phyloP scores from a whole-genome alignment of 805 yeast genomes.

The Kurtzmaniella fragi region DNA sequence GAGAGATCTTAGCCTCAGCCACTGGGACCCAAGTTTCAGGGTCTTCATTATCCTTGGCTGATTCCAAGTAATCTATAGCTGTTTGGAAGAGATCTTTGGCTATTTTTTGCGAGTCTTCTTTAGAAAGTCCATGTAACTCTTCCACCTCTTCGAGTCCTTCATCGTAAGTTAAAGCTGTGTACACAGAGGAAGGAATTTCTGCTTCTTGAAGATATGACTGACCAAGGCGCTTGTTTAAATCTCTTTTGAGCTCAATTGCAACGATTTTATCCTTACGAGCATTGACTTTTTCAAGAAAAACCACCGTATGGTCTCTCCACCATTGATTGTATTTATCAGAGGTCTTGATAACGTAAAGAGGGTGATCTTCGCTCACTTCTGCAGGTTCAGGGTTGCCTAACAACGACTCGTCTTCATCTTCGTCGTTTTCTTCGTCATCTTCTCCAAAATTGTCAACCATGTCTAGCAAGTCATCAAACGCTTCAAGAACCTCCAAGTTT shows the following conservation, averaged over 20 bases:
- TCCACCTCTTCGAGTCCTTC: conserved; percentile 30
- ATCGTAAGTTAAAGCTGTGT: conserved; percentile 54
- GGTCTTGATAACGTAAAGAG: conserved; percentile 41
- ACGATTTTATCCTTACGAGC: conserved; percentile 10
- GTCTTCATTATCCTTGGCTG: conserved; percentile 64
- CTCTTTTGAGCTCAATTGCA: conserved; percentile 23
- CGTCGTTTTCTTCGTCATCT: conserved; percentile 50
- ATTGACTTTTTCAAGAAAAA: conserved; percentile 21
- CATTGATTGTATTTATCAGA: conserved; percentile 46
- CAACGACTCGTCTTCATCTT: conserved; percentile 33
- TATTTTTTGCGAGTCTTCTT: conserved; percentile 41
- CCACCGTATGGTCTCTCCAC: conserved; percentile 46
- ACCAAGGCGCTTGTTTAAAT: conserved; percentile 51
- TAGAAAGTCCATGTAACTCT: conserved; percentile 31
- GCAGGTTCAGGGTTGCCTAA: conserved; percentile 15
- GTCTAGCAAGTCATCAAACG: conserved; percentile 64
- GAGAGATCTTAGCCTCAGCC: conserved; percentile 79
- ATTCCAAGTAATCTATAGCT: conserved; percentile 55
- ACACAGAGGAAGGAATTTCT: conserved; percentile 53
- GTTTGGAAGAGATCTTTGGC: conserved; percentile 43
- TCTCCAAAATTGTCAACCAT: conserved; percentile 63
- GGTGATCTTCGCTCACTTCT: conserved; percentile 47
- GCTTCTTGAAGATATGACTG: conserved; percentile 61
- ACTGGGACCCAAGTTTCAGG: conserved; percentile 78
- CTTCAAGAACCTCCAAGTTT: conserved; percentile 48